A percentile compares a stretch with the other conserved stretches of the same genome.
phyloP scores from a whole-genome alignment of 2,329 filamentous ascomycete species.

The Verticillium nonalfalfae region DNA sequence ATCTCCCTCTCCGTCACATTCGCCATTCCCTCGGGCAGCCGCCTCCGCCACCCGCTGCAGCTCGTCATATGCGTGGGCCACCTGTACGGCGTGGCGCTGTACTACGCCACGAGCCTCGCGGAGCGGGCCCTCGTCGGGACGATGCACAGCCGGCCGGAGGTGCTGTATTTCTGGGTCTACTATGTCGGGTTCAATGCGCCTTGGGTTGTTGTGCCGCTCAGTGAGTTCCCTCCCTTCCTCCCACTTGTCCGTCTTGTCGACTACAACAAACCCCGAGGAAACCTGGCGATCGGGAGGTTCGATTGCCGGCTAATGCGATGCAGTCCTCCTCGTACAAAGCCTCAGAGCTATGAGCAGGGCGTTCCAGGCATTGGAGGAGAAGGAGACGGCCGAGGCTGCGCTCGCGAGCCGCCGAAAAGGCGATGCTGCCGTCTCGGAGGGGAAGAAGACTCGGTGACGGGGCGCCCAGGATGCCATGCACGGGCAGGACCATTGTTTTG shows the following conservation, averaged over 20 bases:
- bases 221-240: slow-evolving; percentile 30
- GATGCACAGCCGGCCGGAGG: slow-evolving; percentile 51
- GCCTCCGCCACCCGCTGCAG: slow-evolving; percentile 44
- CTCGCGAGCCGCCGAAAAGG: neutral
- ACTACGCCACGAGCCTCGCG: slow-evolving; percentile 51
- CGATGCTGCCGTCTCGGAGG: neutral
- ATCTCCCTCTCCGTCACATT: slow-evolving; percentile 44
- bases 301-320: neutral
- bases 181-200: slow-evolving; percentile 55
- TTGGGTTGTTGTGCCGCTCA: slow-evolving; percentile 50
- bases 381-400: neutral
- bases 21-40: slow-evolving; percentile 34
- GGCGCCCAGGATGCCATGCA: neutral
- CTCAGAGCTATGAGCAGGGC: neutral
- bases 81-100: slow-evolving; percentile 56
- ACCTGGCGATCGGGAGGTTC: neutral
- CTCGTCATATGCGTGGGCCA: slow-evolving; percentile 45
- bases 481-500: too few species aligned
- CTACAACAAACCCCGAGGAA: neutral
- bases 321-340: slow-evolving; percentile 1
- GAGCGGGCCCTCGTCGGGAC: slow-evolving; percentile 38
- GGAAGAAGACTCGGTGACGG: neutral
- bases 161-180: slow-evolving; percentile 58
- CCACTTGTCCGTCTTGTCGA: neutral
- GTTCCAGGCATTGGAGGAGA: neutral